phyloP scores from a whole-genome alignment of 208 protist species.

The Leishmania tarentolae region DNA sequence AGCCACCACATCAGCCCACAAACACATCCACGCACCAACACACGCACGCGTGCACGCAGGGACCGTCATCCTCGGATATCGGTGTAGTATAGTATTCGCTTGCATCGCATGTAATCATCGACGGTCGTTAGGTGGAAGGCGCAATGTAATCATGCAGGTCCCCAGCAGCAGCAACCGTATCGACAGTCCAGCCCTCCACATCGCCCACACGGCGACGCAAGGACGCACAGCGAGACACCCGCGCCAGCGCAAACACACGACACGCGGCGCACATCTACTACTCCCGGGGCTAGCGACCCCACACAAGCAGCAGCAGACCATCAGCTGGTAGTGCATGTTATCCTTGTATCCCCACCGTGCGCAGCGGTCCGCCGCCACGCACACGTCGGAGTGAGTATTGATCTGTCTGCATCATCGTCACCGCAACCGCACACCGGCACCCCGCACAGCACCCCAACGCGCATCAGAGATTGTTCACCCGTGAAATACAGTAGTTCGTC shows the following conservation, averaged over 20 bases:
- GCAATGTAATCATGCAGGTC: slow-evolving; percentile 25
- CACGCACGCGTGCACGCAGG: background rate
- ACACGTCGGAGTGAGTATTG: slow-evolving; percentile 18
- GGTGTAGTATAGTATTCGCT: slow-evolving; percentile 34
- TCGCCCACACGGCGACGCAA: no score
- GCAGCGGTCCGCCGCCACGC: slow-evolving; percentile 13
- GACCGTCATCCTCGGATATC: slow-evolving; percentile 25
- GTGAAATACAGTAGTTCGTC: no score
- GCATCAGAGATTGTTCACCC: no score
- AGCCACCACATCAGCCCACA: slow-evolving; percentile 9
- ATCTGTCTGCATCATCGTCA: no score
- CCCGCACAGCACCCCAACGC: no score
- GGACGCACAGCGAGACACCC: no score
- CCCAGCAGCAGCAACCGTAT: no score
- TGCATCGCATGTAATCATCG: slow-evolving; percentile 31
- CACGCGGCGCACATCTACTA: background rate
- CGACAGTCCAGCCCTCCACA: no score
- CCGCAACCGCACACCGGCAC: no score
- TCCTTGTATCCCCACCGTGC: slow-evolving; percentile 38
- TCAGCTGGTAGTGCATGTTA: slow-evolving; percentile 56
- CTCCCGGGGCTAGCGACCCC: background rate
- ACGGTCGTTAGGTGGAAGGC: slow-evolving; percentile 25
- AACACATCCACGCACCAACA: no score
- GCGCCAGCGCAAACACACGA: background rate
- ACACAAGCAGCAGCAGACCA: no score